phyloP scores from a whole-genome alignment of 352 stramenopile genomes.

The Globisporangium rhizosaccharum region DNA sequence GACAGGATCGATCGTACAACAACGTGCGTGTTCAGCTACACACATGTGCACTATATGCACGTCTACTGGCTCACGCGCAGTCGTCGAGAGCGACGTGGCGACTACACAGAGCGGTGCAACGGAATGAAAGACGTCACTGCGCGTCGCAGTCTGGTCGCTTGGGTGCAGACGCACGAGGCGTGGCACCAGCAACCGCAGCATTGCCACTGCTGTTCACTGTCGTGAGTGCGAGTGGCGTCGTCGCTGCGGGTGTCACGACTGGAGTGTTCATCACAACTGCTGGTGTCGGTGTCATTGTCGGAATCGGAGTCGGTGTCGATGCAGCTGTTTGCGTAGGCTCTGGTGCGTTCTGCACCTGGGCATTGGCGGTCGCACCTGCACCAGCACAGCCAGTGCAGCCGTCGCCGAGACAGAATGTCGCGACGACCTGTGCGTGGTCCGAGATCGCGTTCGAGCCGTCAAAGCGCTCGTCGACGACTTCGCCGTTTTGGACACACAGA shows the following conservation, averaged over 20 bases:
- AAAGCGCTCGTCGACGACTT: constrained; percentile 14
- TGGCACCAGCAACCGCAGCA: no score
- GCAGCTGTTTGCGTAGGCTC: background rate
- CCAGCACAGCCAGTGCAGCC: constrained; percentile 8
- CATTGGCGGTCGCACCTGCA: background rate
- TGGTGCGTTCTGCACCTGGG: background rate
- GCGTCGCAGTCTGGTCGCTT: no score
- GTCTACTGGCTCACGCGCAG: no score
- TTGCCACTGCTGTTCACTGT: no score
- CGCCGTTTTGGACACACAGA: constrained; percentile 12
- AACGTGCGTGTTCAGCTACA: no score
- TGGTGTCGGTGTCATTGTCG: background rate
- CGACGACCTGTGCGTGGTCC: constrained; percentile 13
- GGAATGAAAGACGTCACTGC: no score
- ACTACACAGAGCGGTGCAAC: no score
- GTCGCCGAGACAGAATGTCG: constrained; percentile 12
- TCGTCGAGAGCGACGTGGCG: no score
- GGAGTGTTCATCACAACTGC: background rate
- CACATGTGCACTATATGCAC: no score
- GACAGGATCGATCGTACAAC: background rate
- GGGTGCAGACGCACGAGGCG: no score
- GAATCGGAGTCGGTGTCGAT: background rate
- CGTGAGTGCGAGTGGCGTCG: no score
- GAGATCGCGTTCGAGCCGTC: constrained; percentile 14
- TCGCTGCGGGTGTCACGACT: no score